phyloP scores from a whole-genome alignment of 2,329 filamentous ascomycete genomes.

The Lachnellula cervina region DNA sequence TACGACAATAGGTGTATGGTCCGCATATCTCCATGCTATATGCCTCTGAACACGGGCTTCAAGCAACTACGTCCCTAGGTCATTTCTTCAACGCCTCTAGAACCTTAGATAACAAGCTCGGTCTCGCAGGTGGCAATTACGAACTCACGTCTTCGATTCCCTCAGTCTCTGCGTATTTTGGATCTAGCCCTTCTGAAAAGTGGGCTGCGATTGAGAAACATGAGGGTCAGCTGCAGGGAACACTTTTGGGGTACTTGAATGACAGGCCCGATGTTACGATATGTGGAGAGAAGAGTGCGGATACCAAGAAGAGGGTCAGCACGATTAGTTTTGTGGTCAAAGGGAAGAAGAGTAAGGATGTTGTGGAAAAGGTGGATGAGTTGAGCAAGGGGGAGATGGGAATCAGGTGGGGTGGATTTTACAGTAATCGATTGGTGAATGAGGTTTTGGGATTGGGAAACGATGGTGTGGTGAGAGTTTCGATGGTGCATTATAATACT shows the following conservation, averaged over 20 bases:
- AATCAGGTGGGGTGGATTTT: constrained; percentile 65
- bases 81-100: constrained; percentile 63
- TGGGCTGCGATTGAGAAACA: constrained; percentile 53
- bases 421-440: constrained; percentile 57
- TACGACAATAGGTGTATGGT: constrained; percentile 54
- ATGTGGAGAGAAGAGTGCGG: constrained; percentile 49
- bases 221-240: constrained; percentile 54
- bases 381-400: constrained; percentile 49
- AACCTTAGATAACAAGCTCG: constrained; percentile 62
- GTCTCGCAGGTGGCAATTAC: constrained; percentile 64
- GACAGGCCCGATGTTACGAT: constrained; percentile 50
- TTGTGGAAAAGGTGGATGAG: constrained; percentile 59
- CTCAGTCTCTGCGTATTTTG: constrained; percentile 57
- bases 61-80: constrained; percentile 50
- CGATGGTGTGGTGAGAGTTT: constrained; percentile 65
- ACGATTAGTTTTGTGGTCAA: constrained; percentile 63
- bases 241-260: constrained; percentile 55
- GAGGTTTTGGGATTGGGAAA: constrained; percentile 53
- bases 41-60: constrained; percentile 51
- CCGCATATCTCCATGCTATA: constrained; percentile 71
- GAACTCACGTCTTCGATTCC: constrained; percentile 63
- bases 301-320: constrained; percentile 49
- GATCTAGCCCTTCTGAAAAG: constrained; percentile 31
- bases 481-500: constrained; percentile 70
- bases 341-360: constrained; percentile 48